Evolutionary conservation across 768 basidiomycete species (phyloP), one percentile per base, ranked within the genome.

Genomic region (Gyrodon lividus): DNA sequence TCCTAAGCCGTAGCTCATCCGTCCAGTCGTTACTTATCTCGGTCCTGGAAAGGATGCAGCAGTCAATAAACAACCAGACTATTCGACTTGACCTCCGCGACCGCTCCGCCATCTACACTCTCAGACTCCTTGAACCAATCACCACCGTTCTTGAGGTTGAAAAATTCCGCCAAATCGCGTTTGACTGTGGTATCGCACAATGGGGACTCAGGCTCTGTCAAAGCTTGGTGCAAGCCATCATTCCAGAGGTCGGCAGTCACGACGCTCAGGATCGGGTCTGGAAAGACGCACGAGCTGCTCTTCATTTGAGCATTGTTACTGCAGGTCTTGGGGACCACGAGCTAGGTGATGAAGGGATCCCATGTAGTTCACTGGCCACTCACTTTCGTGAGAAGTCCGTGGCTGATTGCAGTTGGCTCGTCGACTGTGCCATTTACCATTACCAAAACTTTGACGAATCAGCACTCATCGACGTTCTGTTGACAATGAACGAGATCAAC

Each of bases 401-500:
- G 3, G 50, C 12, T n/a, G 51, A 39, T n/a, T 52, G 35, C 13
- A 33, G 37, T 24, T 52, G 48, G 47, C 37, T 52, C 16, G 22
- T 49, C 5, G 51, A 49, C 37, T 52, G 34, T 22, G 26, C 48
- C 10, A 23, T 33, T 8, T 28, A 52, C 39, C 46, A 49, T 19
- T 16, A 40, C 22, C 24, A 20, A 22, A 28, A 22, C 38, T 39
- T 38, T 30, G 35, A 52, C 23, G 33, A 49, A 24, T 30, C 28
- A 30, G 51, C 51, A 3, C 34, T 52, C 14, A n/a, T 37, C 38
- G 47, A 52, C 5, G 51, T 46, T 28, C 38, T 52, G 26, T 37
- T 52, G 24, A 40, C 46, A n/a, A 37, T 50, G 37, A 40, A 48
- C 37, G 51, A 49, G 39, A 38, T 52, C 35, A 30, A n/a, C 37